A percentile compares a stretch with the other conserved stretches of the same genome.
phyloP scores from a whole-genome alignment of 2,329 filamentous ascomycete genomes.

The Apiospora kogelbergensis region DNA sequence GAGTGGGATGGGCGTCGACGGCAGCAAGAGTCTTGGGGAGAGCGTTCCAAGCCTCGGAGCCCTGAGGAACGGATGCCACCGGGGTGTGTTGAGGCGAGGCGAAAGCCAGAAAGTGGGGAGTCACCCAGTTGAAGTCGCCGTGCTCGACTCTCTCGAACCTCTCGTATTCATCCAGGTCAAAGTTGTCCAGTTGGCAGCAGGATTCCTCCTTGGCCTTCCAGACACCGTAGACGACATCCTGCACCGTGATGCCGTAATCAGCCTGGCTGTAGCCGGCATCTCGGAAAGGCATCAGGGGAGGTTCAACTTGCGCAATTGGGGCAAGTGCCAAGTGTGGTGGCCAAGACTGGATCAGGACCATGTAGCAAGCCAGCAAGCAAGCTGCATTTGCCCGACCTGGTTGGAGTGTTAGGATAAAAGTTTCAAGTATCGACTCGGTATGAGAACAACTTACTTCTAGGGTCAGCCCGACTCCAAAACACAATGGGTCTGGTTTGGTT shows the following conservation, averaged over 20 bases:
- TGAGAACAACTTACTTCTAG: constrained; percentile 68
- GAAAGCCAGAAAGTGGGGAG: constrained; percentile 91
- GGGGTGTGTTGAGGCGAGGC: constrained; percentile 88
- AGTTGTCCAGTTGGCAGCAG: constrained; percentile 87
- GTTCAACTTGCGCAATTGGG: constrained; percentile 94
- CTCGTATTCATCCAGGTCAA: constrained; percentile 96
- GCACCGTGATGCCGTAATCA: constrained; percentile 92
- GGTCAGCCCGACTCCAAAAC: constrained; percentile 92
- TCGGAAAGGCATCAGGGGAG: constrained; percentile 97
- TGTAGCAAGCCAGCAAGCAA: constrained; percentile 94
- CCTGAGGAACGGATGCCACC: constrained; percentile 68
- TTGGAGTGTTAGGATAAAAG: not conserved
- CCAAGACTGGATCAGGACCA: constrained; percentile 98
- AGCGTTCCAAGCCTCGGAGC: constrained; percentile 70
- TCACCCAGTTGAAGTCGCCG: constrained; percentile 99
- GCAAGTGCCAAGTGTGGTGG: constrained; percentile 92
- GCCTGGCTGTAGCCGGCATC: constrained; percentile 98
- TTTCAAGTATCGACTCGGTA: constrained; percentile 10
- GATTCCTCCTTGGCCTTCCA: constrained; percentile 98
- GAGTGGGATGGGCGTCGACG: constrained; percentile 65
- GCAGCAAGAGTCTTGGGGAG: constrained; percentile 76
- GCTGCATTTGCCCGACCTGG: constrained; percentile 90
- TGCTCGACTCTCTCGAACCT: constrained; percentile 93
- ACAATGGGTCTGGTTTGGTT: constrained; percentile 90
- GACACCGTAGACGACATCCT: constrained; percentile 96